These are phyloP conservation scores for Rhazya stricta DNA, from an alignment of 257 asterid genomes.

Conservation along the genomic window DNA sequence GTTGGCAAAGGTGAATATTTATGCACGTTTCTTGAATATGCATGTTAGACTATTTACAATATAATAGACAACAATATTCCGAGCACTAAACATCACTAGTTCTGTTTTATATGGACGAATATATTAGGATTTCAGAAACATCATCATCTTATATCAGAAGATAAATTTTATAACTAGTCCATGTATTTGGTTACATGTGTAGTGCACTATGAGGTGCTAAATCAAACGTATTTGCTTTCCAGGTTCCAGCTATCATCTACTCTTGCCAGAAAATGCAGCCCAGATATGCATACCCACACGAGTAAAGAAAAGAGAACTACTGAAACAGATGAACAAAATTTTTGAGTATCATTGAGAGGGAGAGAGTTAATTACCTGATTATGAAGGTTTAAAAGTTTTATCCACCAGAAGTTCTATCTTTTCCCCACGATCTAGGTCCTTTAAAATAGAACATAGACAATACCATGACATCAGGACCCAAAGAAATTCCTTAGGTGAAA, in stretches of 20 bases:
- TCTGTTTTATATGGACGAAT: no score
- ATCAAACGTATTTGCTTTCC: background rate
- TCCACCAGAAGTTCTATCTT: slow-evolving; percentile 90
- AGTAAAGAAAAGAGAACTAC: slow-evolving; percentile 2
- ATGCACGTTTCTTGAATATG: no score
- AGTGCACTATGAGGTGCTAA: background rate
- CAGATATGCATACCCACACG: background rate
- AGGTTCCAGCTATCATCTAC: slow-evolving; percentile 91
- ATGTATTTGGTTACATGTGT: background rate
- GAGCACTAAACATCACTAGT: no score
- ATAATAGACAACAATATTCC: no score
- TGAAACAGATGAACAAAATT: background rate
- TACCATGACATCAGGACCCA: background rate
- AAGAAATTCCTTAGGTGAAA: background rate
- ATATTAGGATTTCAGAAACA: background rate
- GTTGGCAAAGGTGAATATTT: no score
- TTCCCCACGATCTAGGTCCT: slow-evolving; percentile 96
- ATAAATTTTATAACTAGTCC: background rate
- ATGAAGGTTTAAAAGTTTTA: slow-evolving; percentile 82
- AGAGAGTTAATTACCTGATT: slow-evolving; percentile 42
- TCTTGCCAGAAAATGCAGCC: background rate
- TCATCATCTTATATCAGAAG: background rate
- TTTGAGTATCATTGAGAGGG: background rate
- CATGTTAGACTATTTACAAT: no score
- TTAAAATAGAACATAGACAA: slow-evolving; percentile 6